Evolutionary conservation across 169 alveolate genomes (phyloP), one percentile per base, ranked within the genome.

Genomic region (Theileria orientalis): DNA sequence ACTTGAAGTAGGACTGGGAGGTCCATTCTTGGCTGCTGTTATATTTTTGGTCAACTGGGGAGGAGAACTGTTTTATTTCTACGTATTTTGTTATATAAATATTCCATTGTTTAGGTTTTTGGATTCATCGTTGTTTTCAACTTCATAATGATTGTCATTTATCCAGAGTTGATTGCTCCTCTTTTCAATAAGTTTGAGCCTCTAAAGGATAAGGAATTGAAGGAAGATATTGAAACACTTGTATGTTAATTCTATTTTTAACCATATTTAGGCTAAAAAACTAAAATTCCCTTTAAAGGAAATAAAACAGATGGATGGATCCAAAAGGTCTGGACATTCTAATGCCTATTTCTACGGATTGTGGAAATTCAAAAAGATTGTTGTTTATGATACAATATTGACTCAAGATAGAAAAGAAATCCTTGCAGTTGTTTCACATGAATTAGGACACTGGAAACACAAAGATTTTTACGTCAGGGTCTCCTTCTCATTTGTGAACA

Each of bases 261-360:
- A 16, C 41, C 44, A 19, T 46, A 1, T 29, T 56, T 23, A 82
- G 86, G 91, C 90, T 35, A 57, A n/a, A 52, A 33, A 40, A 54
- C 78, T 84, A 64, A 76, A 93, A 19, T 97, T 94, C 91, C 98
- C 98, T 14, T 83, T 96, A 51, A 87, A 90, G 19, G 93, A 95
- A 76, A 92, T 97, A 33, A 94, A 90, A 78, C 94, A 93, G 46
- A 93, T 97, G 83, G 99, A 97, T 84, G 94, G 93, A 35, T 93
- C 97, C 41, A 86, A 85, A 82, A 85, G 98, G 42, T 88, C 96
- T n/a, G 86, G 94, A 67, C 98, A 96, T 87, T 91, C 97, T 60
- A 97, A 95, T 86, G 98, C 98, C n/a, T 96, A 95, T 77, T 95
- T 95, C 85, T 97, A 90, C 79, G 99, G 99, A 0, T 87, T 95